Evolutionary conservation across 2,329 filamentous ascomycete species (phyloP).

Genomic region (Fonsecaea erecta): DNA sequence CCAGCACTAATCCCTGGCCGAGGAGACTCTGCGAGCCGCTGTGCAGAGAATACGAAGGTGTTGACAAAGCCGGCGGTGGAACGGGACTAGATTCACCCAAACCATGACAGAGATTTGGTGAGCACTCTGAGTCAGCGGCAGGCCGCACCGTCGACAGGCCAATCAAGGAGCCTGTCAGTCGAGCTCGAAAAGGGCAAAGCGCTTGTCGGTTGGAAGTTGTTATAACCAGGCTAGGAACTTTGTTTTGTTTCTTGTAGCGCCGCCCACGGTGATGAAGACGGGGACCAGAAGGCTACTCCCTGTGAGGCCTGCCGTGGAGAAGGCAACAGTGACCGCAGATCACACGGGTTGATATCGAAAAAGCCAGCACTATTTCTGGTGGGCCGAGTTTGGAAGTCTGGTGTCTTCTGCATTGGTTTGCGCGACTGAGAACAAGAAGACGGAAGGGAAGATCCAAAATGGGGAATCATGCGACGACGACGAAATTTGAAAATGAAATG

Average conservation of each 20-base stretch:
- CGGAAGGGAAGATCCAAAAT: neutral
- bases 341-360: neutral
- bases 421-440: neutral
- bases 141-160: neutral
- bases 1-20: neutral
- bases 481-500: slow-evolving; percentile 18
- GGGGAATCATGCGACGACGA: neutral
- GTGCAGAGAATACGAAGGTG: neutral
- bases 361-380: neutral
- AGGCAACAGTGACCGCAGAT: neutral
- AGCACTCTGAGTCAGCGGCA: slow-evolving; percentile 30
- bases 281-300: neutral
- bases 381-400: slow-evolving; percentile 6
- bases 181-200: slow-evolving; percentile 22
- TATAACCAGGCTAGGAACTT: slow-evolving; percentile 11
- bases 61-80: slow-evolving; percentile 15
- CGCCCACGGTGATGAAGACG: neutral
- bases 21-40: slow-evolving; percentile 10
- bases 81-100: slow-evolving; percentile 6
- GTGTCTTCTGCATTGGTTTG: neutral
- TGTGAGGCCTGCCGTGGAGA: neutral
- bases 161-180: slow-evolving; percentile 16
- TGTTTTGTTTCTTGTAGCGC: slow-evolving; percentile 5
- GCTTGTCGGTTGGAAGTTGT: slow-evolving; percentile 8
- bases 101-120: slow-evolving; percentile 28